Evolutionary conservation across 441 rosid species (phyloP), one percentile per base, ranked within the genome.

Genomic region (Viola pubescens): DNA sequence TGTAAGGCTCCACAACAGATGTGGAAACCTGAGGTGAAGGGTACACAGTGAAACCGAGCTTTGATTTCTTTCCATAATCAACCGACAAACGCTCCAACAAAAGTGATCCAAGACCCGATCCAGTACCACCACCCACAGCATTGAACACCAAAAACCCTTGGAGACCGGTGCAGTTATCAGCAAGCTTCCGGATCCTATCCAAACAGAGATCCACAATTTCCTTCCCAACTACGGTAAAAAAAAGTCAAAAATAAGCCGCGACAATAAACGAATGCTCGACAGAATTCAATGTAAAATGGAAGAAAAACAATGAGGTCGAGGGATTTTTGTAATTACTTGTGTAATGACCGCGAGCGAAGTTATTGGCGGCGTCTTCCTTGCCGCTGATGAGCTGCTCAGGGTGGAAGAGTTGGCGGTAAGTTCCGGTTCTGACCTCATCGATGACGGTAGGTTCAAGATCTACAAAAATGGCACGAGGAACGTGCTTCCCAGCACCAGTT

Each of bases 401-500:
- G 50, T 76, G 79, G 72, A 75, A 75, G 34, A 26, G 34, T 26
- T 26, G 34, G 34, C 34, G 34, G 58, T 71, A 75, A 2, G 63
- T 1, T 16, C 72, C 72, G 19, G 76, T 75, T 66, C 79, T 75
- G 3, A 76, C 80, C 58, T 76, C 80, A 52, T 76, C 77, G 7
- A 72, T 76, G 50, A 76, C 80, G 42, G 80, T 76, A 39, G 80
- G 80, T 67, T 76, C 80, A 1, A 76, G 80, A 66, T 76, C 80
- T 4, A 76, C 77, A 55, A 76, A 76, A 19, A 72, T 60, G 0
- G 77, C 77, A 26, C 77, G 83, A 38, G 89, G 89, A 43, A 83
- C 89, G 39, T 83, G 89, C 83, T 83, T 83, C 48, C 89, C 89
- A 1, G 89, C 84, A 60, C 86, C 86, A n/a, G 86, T 83, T 66